Base-by-base conservation (phyloP, 106 monocot genomes). In the Vanilla planifolia region DNA sequence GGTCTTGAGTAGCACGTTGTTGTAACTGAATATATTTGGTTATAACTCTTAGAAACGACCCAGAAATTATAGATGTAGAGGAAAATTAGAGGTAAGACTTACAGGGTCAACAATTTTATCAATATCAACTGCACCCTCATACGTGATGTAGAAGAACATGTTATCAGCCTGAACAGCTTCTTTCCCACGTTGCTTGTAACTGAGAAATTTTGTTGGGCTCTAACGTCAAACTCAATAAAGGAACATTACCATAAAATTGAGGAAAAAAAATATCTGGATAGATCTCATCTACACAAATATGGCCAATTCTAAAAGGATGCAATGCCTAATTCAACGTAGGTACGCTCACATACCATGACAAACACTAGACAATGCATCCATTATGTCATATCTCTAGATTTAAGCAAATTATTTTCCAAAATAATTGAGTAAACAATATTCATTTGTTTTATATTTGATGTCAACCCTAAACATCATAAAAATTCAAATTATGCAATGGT, bases 31-130 rank as follows among this genome's bases (percentile, higher is more conserved):
- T 44, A 48, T 32, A 48, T 74, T 55, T 48, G 30, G 57, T 27
- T 53, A 9, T 32, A 16, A 27, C 52, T 3, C 40, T 21, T 41
- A 39, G 64, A 17, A 42, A 35, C 20, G 16, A 43, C 4, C 2
- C n/a, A 8, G 47, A 43, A 4, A 33, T 22, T 19, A 3, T 15
- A 61, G 65, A 60, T 23, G 24, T 21, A 25, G 58, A 43, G 22
- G 24, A 23, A n/a, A 57, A 48, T 25, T 50, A n/a, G 13, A 56
- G 44, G 60, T 35, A 30, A 62, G 16, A 16, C 84, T 77, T 81
- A 98, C 98, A 32, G 88, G 85, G 55, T 98, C 88, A 41, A 75
- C 68, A 51, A 98, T 98, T 75, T 88, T 92, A 71, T 98, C 92
- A 67, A 98, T 81, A 53, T 98, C 92, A 45, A 98, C 82, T 17